Evolutionary conservation across 208 protist species (phyloP), one percentile per base, ranked within the genome.

Genomic region (Endotrypanum monterogeii): DNA sequence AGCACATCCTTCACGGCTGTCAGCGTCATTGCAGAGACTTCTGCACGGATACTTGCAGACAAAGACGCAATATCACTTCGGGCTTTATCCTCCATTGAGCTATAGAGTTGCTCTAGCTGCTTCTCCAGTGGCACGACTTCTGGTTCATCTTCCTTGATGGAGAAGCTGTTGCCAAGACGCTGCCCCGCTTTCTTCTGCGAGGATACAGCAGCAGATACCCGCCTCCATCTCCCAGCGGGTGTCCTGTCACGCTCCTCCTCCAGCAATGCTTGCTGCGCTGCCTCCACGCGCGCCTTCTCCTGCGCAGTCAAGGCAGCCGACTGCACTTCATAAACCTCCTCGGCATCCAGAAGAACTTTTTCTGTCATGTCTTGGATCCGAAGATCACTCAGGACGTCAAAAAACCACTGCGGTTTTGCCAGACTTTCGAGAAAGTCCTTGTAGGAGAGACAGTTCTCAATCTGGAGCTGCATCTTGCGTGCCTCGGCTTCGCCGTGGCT

Each of bases 351-450:
- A 2, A 94, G 57, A 76, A 95, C 92, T 63, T 87, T 67, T 51
- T 89, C 69, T 23, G 79, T 89, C 35, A 69, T 71, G 66, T 97
- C 90, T 32, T 86, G 84, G 18, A 94, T 71, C 44, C 89, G 85
- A n/a, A 95, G 50, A n/a, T 79, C 67, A 48, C 78, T 82, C n/a
- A 98, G 79, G 3, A 92, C 80, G 63, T 98, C 89, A 58, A 78
- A 79, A 68, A 96, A 95, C 88, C 89, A 97, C 73, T 87, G 80
- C 9, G 89, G 85, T 63, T 94, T 96, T 14, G 91, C 92, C 12
- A 99, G 81, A 60, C 86, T 86, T 60, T 98, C 93, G 20, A 99
- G 88, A 72, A 98, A 98, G 8, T 88, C 79, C 73, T 98, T 98
- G 83, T 98, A 98, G 35, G 84, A 76, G 20, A 77, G 65, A 79